Evolutionary conservation across 768 basidiomycete species (phyloP).

Genomic region (Plicaturopsis crispa): DNA sequence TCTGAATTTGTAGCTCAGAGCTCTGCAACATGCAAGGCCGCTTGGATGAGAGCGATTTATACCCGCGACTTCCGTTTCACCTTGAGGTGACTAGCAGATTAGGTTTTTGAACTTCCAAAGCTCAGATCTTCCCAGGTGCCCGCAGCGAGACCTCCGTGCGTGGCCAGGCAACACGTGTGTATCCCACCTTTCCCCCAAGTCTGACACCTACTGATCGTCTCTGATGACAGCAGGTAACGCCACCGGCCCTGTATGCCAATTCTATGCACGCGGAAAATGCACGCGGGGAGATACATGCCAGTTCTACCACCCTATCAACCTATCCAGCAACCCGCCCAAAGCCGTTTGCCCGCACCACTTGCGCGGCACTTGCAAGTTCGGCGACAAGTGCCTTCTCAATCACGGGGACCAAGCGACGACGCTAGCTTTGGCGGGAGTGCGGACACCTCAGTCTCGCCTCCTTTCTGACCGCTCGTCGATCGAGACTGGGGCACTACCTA

Average conservation of each 20-base stretch:
- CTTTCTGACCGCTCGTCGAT: background rate
- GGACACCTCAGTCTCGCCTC: background rate
- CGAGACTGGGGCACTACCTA: background rate
- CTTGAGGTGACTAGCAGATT: too few relatives aligned
- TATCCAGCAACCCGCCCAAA: background rate
- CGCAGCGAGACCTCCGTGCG: too few relatives aligned
- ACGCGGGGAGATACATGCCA: constrained; percentile 1
- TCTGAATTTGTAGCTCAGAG: too few relatives aligned
- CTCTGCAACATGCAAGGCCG: too few relatives aligned
- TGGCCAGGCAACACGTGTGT: too few relatives aligned
- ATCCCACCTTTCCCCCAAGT: too few relatives aligned
- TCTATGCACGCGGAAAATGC: constrained; percentile 24
- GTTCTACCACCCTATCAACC: constrained; percentile 9
- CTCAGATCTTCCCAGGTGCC: too few relatives aligned
- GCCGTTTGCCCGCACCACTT: constrained; percentile 1
- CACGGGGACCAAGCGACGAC: background rate
- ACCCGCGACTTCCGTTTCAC: too few relatives aligned
- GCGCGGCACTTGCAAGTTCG: constrained; percentile 1
- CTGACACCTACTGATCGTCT: too few relatives aligned
- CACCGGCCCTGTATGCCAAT: constrained; percentile 2
- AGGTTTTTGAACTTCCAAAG: too few relatives aligned
- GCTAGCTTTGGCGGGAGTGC: background rate
- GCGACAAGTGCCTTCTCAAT: constrained; percentile 1
- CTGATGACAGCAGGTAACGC: too few relatives aligned
- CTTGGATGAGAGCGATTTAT: too few relatives aligned